phyloP scores from a whole-genome alignment of 257 asterid genomes.

The Scutellaria barbata region DNA sequence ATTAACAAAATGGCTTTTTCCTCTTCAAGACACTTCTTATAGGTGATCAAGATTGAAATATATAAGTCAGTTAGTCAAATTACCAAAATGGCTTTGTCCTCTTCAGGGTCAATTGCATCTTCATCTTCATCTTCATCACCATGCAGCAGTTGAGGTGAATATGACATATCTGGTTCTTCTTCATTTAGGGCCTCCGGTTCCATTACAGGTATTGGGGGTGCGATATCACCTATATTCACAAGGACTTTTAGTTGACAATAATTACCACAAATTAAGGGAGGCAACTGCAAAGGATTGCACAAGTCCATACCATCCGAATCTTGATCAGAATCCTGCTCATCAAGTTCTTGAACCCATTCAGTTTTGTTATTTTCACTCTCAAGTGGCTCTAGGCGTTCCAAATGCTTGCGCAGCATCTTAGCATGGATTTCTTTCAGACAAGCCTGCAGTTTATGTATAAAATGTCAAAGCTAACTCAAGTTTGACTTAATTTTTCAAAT shows the following conservation, averaged over 20 bases:
- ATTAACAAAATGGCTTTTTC: constrained; percentile 80
- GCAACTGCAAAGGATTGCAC: constrained; percentile 21
- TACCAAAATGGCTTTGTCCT: constrained; percentile 84
- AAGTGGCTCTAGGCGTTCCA: constrained; percentile 65
- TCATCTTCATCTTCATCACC: constrained; percentile 81
- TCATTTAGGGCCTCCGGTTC: constrained; percentile 54
- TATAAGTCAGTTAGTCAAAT: constrained; percentile 6
- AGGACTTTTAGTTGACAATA: constrained; percentile 32
- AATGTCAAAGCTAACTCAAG: constrained; percentile 30
- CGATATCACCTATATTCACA: constrained; percentile 41
- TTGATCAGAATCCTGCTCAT: constrained; percentile 51
- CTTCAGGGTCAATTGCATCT: constrained; percentile 82
- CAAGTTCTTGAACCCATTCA: constrained; percentile 43
- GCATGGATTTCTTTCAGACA: constrained; percentile 90
- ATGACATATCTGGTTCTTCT: constrained; percentile 71
- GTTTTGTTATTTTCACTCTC: constrained; percentile 44
- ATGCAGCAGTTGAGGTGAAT: constrained; percentile 76
- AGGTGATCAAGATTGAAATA: too few relatives aligned
- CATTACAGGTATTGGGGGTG: constrained; percentile 56
- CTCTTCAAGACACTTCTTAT: constrained; percentile 31
- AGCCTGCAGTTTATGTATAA: constrained; percentile 54
- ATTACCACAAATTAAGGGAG: constrained; percentile 9
- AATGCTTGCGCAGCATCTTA: constrained; percentile 73
- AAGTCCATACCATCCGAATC: constrained; percentile 45
- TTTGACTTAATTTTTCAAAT: constrained; percentile 10